Conservation (phyloP, 495 filamentous ascomycete genomes). For the Achaetomiella virescens region DNA sequence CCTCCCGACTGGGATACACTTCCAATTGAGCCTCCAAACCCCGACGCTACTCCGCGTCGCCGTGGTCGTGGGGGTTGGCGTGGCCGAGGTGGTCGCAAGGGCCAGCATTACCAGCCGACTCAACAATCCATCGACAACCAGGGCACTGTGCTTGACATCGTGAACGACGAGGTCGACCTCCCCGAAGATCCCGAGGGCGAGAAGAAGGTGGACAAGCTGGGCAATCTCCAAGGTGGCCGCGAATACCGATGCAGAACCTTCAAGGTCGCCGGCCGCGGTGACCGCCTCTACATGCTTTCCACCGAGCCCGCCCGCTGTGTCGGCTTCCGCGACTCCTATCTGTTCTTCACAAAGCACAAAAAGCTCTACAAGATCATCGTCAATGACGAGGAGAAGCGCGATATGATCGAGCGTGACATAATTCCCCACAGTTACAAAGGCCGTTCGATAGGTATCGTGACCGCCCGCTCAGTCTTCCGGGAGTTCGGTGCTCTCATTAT, state of each 20-base stretch:
- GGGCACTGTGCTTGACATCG: slow-evolving; percentile 84
- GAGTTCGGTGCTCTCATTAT: slow-evolving; percentile 94
- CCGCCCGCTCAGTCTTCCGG: slow-evolving; percentile 90
- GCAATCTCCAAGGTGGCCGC: slow-evolving; percentile 69
- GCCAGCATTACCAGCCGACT: slow-evolving; percentile 61
- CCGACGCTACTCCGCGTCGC: slow-evolving; percentile 53
- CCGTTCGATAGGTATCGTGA: slow-evolving; percentile 93
- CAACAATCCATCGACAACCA: slow-evolving; percentile 89
- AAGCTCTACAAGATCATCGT: slow-evolving; percentile 94
- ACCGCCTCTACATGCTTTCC: slow-evolving; percentile 92
- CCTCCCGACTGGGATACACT: slow-evolving; percentile 65
- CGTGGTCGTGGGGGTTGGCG: slow-evolving; percentile 64
- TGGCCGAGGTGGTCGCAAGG: slow-evolving; percentile 65
- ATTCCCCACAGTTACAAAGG: slow-evolving; percentile 98
- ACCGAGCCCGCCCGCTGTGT: slow-evolving; percentile 95
- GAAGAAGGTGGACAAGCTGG: slow-evolving; percentile 84
- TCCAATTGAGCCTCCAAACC: slow-evolving; percentile 51
- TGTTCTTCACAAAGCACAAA: slow-evolving; percentile 97
- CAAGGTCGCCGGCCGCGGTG: slow-evolving; percentile 74
- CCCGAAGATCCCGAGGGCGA: slow-evolving; percentile 86
- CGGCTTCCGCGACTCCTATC: slow-evolving; percentile 92
- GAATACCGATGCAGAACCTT: slow-evolving; percentile 95
- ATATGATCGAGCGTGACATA: slow-evolving; percentile 87
- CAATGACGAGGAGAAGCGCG: slow-evolving; percentile 84
- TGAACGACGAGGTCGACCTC: slow-evolving; percentile 83